A percentile compares a stretch with the other conserved stretches of the same genome.
Conservation (phyloP, 495 filamentous ascomycete genomes). For the Neurospora sp. region DNA sequence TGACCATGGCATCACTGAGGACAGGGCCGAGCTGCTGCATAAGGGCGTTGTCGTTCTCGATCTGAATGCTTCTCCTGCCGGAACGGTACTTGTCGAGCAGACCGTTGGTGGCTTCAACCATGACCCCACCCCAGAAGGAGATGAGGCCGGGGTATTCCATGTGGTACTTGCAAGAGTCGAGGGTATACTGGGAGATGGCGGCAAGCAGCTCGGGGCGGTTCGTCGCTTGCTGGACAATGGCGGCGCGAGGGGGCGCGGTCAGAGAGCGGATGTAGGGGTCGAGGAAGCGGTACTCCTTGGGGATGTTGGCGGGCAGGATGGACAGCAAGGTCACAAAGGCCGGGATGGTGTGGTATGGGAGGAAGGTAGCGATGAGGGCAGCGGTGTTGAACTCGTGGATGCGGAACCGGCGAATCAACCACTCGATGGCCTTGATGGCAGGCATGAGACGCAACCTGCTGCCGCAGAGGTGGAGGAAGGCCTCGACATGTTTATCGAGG, state of each 20-base stretch:
- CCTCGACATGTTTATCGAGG: slow-evolving; percentile 64
- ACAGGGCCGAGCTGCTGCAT: slow-evolving; percentile 64
- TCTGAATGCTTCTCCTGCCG: slow-evolving; percentile 55
- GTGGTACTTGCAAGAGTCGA: slow-evolving; percentile 53
- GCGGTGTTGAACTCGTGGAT: slow-evolving; percentile 84
- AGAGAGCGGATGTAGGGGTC: slow-evolving; percentile 70
- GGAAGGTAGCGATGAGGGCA: slow-evolving; percentile 70
- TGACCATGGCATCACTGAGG: slow-evolving; percentile 61
- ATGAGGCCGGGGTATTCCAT: slow-evolving; percentile 66
- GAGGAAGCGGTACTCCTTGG: slow-evolving; percentile 70
- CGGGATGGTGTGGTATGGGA: slow-evolving; percentile 80
- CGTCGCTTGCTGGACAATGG: slow-evolving; percentile 68
- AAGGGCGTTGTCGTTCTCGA: slow-evolving; percentile 67
- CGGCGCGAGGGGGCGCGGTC: slow-evolving; percentile 62
- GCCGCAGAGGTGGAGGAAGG: slow-evolving; percentile 69
- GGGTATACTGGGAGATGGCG: slow-evolving; percentile 61
- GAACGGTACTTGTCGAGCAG: slow-evolving; percentile 69
- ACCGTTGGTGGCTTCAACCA: slow-evolving; percentile 67
- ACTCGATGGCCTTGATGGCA: slow-evolving; percentile 83
- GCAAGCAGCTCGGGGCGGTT: slow-evolving; percentile 61
- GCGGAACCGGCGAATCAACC: slow-evolving; percentile 82
- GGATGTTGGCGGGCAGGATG: slow-evolving; percentile 63
- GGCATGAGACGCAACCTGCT: slow-evolving; percentile 71
- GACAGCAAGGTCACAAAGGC: slow-evolving; percentile 73
- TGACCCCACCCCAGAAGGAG: slow-evolving; percentile 79